phyloP scores from a whole-genome alignment of 148 eudicot species.

The Chenopodium album region DNA sequence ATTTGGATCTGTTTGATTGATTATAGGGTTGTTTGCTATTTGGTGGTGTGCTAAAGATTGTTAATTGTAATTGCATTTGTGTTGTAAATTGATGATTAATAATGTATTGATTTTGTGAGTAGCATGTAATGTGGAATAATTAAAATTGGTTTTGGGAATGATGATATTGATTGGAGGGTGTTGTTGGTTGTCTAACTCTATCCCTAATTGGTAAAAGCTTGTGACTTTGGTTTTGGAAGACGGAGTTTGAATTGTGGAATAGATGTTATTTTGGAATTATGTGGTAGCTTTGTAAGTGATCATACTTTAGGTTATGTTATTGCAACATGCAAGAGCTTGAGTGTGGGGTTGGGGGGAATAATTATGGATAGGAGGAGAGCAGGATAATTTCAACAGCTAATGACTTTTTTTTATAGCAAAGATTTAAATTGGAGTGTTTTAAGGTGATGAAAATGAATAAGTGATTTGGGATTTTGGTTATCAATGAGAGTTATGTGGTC shows the following conservation, averaged over 20 bases:
- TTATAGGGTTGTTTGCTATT: neutral
- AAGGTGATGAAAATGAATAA: neutral
- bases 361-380: neutral
- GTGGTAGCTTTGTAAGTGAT: neutral
- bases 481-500: too few species aligned
- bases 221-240: neutral
- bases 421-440: neutral
- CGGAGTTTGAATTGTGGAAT: neutral
- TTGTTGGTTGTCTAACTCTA: too few species aligned
- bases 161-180: neutral
- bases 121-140: neutral
- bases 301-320: neutral
- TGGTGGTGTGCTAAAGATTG: neutral
- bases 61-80: neutral
- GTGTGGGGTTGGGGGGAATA: neutral
- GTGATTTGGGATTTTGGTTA: neutral
- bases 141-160: neutral
- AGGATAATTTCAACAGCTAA: too few species aligned
- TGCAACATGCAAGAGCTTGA: neutral
- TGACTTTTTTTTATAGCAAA: too few species aligned
- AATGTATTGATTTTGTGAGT: neutral
- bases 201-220: neutral
- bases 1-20: neutral
- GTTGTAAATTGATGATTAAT: neutral
- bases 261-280: too few species aligned